A percentile compares a stretch with the other conserved stretches of the same genome.
Evolutionary conservation across 2,329 filamentous ascomycete genomes (phyloP).

Genomic region (Didymella pinodella): DNA sequence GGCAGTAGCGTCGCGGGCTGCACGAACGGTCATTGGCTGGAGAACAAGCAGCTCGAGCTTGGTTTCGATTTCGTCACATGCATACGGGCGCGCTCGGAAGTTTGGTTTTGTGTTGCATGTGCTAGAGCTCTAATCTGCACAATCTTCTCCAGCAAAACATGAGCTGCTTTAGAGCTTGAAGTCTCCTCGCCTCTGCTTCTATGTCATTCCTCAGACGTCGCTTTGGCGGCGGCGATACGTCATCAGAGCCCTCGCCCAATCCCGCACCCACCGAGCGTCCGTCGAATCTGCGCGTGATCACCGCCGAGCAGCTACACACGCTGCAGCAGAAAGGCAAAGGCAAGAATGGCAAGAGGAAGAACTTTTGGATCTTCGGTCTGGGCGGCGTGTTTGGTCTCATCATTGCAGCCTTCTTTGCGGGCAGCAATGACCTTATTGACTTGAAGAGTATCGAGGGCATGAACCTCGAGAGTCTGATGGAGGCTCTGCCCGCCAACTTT

Average conservation of each 20-base stretch:
- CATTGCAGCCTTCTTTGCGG: constrained; percentile 88
- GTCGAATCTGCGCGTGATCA: constrained; percentile 61
- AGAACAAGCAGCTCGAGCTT: background rate
- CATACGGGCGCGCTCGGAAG: constrained; percentile 9
- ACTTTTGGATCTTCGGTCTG: constrained; percentile 82
- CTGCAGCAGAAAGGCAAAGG: constrained; percentile 54
- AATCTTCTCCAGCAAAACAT: background rate
- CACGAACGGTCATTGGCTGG: constrained; percentile 5
- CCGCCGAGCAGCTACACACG: constrained; percentile 60
- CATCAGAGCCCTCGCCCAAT: constrained; percentile 32
- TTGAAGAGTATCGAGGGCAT: constrained; percentile 74
- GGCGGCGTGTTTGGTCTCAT: constrained; percentile 90
- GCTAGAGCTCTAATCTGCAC: constrained; percentile 10
- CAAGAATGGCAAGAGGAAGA: constrained; percentile 69
- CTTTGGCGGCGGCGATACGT: constrained; percentile 44
- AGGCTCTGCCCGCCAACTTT: constrained; percentile 86
- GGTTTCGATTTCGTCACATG: constrained; percentile 12
- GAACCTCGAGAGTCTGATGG: constrained; percentile 85
- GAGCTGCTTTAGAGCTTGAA: background rate
- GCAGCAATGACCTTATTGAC: constrained; percentile 87
- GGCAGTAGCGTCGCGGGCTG: constrained; percentile 10
- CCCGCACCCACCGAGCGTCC: constrained; percentile 47
- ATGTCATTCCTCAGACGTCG: constrained; percentile 52
- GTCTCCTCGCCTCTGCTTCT: constrained; percentile 5
- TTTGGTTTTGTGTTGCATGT: constrained; percentile 11